Base-by-base conservation (phyloP, 768 basidiomycete genomes). In the Lactifluus volemus region DNA sequence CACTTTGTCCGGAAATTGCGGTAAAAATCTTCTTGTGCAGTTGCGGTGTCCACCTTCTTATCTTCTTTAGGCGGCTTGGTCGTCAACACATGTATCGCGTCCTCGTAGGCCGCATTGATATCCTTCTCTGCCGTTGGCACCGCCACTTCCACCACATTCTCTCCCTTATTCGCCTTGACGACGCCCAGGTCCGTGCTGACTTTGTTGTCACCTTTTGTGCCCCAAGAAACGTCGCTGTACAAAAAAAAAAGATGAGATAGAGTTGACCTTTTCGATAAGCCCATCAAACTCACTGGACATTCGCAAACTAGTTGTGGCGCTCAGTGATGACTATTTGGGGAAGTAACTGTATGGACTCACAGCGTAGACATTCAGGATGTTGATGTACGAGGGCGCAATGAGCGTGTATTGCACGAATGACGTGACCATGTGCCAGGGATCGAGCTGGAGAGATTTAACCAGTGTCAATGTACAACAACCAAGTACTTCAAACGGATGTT, bases 361-460 rank as follows among this genome's bases (percentile, higher is more conserved):
- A 4, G 86, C 87, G 68, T 95, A 93, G 65, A 96, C 92, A 70
- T 96, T 96, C 56, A 98, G 79, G 12, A 98, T 90, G 57, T 87
- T 83, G 70, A 96, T 96, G 68, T 95, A 98, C 0, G 92, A 92
- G 3, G 96, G 96, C 0, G 93, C 90, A 78, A 98, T 84, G 63
- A 97, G 80, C 25, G 89, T 72, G 69, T 95, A 96, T 71, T 94
- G 96, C n/a, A 94, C 30, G 74, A 98, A 95, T 5, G 89, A 92
- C 0, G 97, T 98, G 68, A 99, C 79, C 92, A 99, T 90, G 71
- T 99, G 97, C 92, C 94, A 97, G 2, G 96, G 96, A 67, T 98
- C 94, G 67, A 97, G 85, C 85, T 96, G 21, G 25, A 5, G 8
- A 15, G 10, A 42, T 12, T 5, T 17, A 8, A 25, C 21, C 3